A percentile compares a stretch with the other conserved stretches of the same genome.
Conservation (phyloP, 1,139 yeast genomes). For the Scheffersomyces titani region DNA sequence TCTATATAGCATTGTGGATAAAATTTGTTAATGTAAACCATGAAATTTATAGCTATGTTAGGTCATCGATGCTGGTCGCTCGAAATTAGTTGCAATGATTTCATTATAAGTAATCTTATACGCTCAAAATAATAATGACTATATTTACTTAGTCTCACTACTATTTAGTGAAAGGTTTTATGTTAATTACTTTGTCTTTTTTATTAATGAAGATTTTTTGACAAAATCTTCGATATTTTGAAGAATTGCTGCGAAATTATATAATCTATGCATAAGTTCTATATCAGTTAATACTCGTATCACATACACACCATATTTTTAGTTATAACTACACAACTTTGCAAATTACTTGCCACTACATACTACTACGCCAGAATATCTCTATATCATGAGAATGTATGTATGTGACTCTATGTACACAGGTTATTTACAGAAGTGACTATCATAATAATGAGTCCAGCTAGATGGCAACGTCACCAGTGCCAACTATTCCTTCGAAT, state of each 20-base stretch:
- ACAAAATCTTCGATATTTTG: no score
- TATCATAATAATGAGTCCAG: constrained; percentile 4
- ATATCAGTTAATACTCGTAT: no score
- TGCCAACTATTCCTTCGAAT: constrained; percentile 51
- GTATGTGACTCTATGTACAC: constrained; percentile 6
- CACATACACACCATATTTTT: no score
- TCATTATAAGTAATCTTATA: no score
- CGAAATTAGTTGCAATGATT: neutral
- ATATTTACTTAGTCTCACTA: neutral
- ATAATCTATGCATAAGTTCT: no score
- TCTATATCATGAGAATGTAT: constrained; percentile 1
- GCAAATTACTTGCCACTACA: no score
- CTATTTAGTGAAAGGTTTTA: neutral
- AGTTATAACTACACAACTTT: neutral
- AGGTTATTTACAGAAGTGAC: constrained; percentile 14
- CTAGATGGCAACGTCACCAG: constrained; percentile 54
- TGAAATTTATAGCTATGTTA: no score
- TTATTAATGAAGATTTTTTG: neutral
- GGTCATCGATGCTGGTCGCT: no score
- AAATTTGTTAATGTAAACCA: no score
- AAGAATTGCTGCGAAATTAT: neutral
- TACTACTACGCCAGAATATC: no score
- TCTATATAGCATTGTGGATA: neutral
- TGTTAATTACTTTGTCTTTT: neutral
- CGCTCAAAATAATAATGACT: neutral